Percentiles rank a stretch among this genome's conserved stretches.
Evolutionary conservation across 208 protist species (phyloP).

Genomic region (Trypanosoma caninum): DNA sequence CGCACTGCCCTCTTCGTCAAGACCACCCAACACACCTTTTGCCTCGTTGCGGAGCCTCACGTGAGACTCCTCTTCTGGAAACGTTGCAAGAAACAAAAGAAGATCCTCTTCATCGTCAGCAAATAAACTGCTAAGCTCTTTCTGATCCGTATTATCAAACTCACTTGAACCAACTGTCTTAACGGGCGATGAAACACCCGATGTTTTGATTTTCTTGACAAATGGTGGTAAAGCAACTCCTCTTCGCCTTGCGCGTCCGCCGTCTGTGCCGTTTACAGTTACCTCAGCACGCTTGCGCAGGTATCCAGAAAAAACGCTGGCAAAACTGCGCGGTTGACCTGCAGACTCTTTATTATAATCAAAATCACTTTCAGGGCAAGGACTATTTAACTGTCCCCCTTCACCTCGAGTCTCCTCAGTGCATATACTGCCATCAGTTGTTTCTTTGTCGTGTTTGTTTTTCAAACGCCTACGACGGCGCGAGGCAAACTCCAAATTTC

Average conservation of each 20-base stretch:
- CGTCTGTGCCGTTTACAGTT: not conserved
- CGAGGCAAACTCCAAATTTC: too few relatives aligned
- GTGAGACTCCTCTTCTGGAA: slow-evolving; percentile 61
- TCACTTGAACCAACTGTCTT: not conserved
- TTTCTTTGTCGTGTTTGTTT: too few relatives aligned
- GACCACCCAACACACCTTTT: slow-evolving; percentile 45
- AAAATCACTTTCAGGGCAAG: too few relatives aligned
- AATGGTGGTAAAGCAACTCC: not conserved
- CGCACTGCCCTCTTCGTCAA: slow-evolving; percentile 11
- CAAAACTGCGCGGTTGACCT: too few relatives aligned
- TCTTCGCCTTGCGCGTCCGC: not conserved
- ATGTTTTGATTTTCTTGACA: not conserved
- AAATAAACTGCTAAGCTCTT: slow-evolving; percentile 22
- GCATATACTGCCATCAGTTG: too few relatives aligned
- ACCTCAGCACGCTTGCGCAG: not conserved
- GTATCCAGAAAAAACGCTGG: too few relatives aligned
- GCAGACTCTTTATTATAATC: too few relatives aligned
- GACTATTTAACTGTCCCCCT: too few relatives aligned
- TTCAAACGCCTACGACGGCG: too few relatives aligned
- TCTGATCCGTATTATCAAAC: not conserved
- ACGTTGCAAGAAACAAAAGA: slow-evolving; percentile 50
- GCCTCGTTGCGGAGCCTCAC: slow-evolving; percentile 61
- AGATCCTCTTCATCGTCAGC: slow-evolving; percentile 37
- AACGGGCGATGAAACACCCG: too few relatives aligned
- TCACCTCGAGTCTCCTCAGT: too few relatives aligned